Conservation (phyloP, 78 protist species). For the Salpingoeca rosetta region DNA sequence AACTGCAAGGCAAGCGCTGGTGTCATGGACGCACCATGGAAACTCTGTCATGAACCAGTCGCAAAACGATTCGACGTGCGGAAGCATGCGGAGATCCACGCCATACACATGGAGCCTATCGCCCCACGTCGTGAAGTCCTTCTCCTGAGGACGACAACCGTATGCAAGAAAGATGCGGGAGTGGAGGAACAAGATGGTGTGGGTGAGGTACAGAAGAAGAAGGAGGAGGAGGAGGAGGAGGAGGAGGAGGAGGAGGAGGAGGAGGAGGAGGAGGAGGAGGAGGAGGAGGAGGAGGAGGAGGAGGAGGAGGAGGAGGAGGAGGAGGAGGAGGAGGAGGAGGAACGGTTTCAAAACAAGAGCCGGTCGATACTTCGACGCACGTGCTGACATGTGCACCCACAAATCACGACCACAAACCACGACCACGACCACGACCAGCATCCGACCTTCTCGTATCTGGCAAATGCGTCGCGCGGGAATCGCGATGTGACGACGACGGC, state of each 20-base stretch:
- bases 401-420: no score
- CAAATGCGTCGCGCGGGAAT: constrained; percentile 39
- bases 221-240: not conserved
- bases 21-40: no score
- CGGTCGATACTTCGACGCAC: no score
- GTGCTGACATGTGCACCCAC: no score
- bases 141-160: not conserved
- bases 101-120: constrained; percentile 32
- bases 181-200: no score
- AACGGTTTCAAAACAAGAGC: no score
- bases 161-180: no score
- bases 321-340: not conserved
- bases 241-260: not conserved
- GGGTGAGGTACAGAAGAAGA: not conserved
- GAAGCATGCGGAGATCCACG: constrained; percentile 41
- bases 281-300: not conserved
- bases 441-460: not conserved
- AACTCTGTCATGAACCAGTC: constrained; percentile 4
- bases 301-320: not conserved
- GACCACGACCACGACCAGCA: no score
- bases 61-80: constrained; percentile 30
- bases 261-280: not conserved
- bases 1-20: no score
- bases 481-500: constrained; percentile 55
- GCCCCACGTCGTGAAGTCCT: not conserved